phyloP scores from a whole-genome alignment of 495 filamentous ascomycete species.

The Talaromyces proteolyticus region DNA sequence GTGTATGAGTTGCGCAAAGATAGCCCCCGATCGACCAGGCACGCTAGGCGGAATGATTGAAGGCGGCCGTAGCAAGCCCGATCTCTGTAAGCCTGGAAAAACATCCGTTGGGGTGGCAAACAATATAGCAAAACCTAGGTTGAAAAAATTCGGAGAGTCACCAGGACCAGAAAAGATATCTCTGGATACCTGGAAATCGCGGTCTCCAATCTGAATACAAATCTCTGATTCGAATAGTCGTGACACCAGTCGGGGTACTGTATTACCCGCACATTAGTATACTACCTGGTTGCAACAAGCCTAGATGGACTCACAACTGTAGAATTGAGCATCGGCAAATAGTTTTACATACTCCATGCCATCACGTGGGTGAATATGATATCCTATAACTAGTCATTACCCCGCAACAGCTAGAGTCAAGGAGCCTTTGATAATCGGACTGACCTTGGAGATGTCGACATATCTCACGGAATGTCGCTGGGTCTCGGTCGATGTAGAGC shows the following conservation, averaged over 20 bases:
- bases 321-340: slow-evolving; percentile 96
- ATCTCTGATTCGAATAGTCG: slow-evolving; percentile 94
- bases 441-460: slow-evolving; percentile 80
- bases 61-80: slow-evolving; percentile 81
- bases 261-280: not conserved
- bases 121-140: slow-evolving; percentile 85
- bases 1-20: slow-evolving; percentile 79
- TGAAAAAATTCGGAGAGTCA: slow-evolving; percentile 93
- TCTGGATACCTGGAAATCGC: slow-evolving; percentile 81
- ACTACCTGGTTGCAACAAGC: not conserved
- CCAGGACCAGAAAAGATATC: slow-evolving; percentile 82
- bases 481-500: slow-evolving; percentile 94
- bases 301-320: slow-evolving; percentile 54
- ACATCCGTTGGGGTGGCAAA: slow-evolving; percentile 73
- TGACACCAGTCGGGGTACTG: slow-evolving; percentile 82
- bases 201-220: slow-evolving; percentile 81
- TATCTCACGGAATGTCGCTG: slow-evolving; percentile 83
- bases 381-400: slow-evolving; percentile 44
- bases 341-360: slow-evolving; percentile 82
- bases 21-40: slow-evolving; percentile 71
- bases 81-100: slow-evolving; percentile 79
- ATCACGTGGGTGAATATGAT: slow-evolving; percentile 79
- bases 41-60: slow-evolving; percentile 78
- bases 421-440: not conserved
- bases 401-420: slow-evolving; percentile 1